These are phyloP conservation scores for Neurospora sp. DNA, from an alignment of 495 filamentous ascomycete genomes.

Conservation along the genomic window DNA sequence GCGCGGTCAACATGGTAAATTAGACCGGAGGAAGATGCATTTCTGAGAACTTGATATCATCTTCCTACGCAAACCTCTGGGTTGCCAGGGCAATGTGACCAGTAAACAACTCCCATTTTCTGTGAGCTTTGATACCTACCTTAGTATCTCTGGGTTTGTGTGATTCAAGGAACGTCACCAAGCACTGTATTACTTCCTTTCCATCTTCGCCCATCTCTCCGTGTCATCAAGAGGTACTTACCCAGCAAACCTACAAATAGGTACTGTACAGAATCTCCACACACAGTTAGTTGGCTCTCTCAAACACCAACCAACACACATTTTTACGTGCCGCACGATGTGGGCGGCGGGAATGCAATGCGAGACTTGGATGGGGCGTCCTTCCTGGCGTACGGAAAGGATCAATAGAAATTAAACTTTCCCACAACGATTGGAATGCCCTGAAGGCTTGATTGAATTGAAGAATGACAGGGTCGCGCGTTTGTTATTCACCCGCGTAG, in stretches of 20 bases:
- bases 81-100: background rate
- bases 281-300: background rate
- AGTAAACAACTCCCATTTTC: background rate
- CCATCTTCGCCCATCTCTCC: no score
- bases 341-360: background rate
- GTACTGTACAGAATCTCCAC: background rate
- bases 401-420: background rate
- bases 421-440: background rate
- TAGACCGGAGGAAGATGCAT: background rate
- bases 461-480: background rate
- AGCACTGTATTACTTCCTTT: no score
- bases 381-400: background rate
- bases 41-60: background rate
- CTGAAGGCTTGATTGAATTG: background rate
- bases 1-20: background rate
- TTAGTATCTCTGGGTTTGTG: background rate
- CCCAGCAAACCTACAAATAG: no score
- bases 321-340: background rate
- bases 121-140: background rate
- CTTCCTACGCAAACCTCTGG: background rate
- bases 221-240: no score
- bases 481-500: background rate
- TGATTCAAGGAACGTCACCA: background rate
- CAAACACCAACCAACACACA: background rate
- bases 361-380: background rate